Conservation (phyloP, 2,329 filamentous ascomycete species). For the Talaromyces atroroseus region DNA sequence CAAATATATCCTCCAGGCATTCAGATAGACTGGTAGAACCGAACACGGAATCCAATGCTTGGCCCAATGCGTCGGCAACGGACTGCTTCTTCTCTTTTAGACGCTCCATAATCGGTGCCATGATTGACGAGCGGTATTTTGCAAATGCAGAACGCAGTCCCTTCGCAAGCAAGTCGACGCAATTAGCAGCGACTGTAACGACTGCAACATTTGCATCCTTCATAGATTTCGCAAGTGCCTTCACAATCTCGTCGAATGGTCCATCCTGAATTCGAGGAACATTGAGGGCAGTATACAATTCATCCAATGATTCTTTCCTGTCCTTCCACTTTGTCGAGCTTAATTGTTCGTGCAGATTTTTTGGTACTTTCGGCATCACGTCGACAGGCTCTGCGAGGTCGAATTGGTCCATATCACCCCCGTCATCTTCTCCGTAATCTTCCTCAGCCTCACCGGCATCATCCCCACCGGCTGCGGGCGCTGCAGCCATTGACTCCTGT, state of each 20-base stretch:
- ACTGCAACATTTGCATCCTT: conserved; percentile 97
- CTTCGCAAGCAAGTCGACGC: conserved; percentile 81
- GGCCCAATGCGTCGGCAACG: conserved; percentile 81
- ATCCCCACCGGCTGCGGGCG: conserved; percentile 55
- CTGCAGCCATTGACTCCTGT: conserved; percentile 73
- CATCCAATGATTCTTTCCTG: conserved; percentile 87
- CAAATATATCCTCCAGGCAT: conserved; percentile 81
- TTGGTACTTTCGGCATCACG: conserved; percentile 72
- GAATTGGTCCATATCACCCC: conserved; percentile 70
- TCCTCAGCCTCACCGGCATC: conserved; percentile 56
- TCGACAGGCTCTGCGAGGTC: conserved; percentile 84
- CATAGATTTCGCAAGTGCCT: conserved; percentile 89
- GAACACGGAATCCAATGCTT: conserved; percentile 71
- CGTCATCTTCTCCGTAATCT: conserved; percentile 53
- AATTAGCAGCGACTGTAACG: conserved; percentile 87
- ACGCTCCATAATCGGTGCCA: conserved; percentile 87
- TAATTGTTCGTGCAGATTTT: conserved; percentile 75
- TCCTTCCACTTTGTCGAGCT: conserved; percentile 98
- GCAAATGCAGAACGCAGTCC: conserved; percentile 72
- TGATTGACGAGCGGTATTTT: conserved; percentile 74
- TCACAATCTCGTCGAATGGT: conserved; percentile 76
- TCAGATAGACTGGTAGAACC: conserved; percentile 67
- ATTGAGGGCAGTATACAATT: conserved; percentile 68
- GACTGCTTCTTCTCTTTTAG: conserved; percentile 94
- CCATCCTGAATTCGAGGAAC: conserved; percentile 88